Base-by-base conservation (phyloP, 2,329 filamentous ascomycete species). In the Phaeoacremonium minimum region DNA sequence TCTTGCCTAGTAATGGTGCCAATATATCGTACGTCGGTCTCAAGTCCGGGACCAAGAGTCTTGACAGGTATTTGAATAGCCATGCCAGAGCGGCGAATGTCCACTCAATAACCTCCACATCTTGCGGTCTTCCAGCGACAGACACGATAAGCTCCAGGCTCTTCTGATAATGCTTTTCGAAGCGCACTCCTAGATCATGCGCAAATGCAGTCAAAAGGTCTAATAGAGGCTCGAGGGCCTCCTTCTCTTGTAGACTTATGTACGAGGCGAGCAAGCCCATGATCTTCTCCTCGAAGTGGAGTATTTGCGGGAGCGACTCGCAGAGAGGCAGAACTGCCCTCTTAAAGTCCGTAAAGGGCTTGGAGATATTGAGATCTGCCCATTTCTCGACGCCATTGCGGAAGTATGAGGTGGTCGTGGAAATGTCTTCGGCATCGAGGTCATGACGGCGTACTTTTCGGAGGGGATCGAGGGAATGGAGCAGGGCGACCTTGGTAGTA, bases 41-140 rank as follows among this genome's bases (percentile, higher is more conserved):
- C 44, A 98, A 64, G 54, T 98, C 87, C 4, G 88, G 84, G 0
- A 93, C 85, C 15, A 98, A 64, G 1, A 97, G 74, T 45, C 87
- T 82, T 3, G 89, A 94, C 5, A 98, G 76, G 55, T 97, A 97
- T 57, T 98, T 98, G 76, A 98, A 96, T 28, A 97, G 71, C 71
- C 94, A 98, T 31, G 93, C 89, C 38, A 98, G 71, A 49, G 87
- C 90, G 11, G 84, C 88, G 63, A 98, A 98, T 34, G 87, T 91
- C 90, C 91, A 97, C 64, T 98, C 93, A 34, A 97, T 87, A n/a
- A 94, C 89, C 45, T 90, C 87, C 17, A 87, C 82, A 52, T 87
- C 84, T 38, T 85, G 74, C 36, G 87, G 80, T 50, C 80, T 85
- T 36, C 82, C 82, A 9, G 89, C 90, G 46, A 97, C 76, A 13